Conservation (phyloP, 2,329 filamentous ascomycete genomes). For the Fusarium gaditjirri region DNA sequence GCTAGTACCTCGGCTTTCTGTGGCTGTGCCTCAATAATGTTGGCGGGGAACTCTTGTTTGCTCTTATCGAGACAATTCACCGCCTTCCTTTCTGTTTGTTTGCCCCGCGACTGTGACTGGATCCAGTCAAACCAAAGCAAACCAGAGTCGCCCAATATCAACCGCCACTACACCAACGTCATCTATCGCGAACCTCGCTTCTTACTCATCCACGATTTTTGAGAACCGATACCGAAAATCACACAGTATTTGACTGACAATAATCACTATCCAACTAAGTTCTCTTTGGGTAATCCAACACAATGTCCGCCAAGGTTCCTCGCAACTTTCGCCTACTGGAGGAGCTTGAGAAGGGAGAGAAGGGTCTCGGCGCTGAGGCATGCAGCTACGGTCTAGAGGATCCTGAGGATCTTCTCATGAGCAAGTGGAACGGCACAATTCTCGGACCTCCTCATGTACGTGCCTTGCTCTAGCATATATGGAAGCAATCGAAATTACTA, state of each 20-base stretch:
- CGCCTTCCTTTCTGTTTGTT: constrained; percentile 29
- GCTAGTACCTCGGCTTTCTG: constrained; percentile 17
- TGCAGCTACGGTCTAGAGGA: constrained; percentile 97
- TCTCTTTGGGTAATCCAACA: constrained; percentile 6
- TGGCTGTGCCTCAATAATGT: constrained; percentile 11
- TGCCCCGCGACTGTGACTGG: constrained; percentile 36
- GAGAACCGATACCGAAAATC: neutral
- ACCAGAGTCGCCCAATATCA: constrained; percentile 31
- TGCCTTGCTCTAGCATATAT: neutral
- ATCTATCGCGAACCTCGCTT: constrained; percentile 14
- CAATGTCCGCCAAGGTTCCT: constrained; percentile 72
- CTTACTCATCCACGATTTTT: constrained; percentile 7
- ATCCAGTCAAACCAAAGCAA: constrained; percentile 6
- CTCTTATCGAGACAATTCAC: constrained; percentile 16
- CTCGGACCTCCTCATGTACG: constrained; percentile 94
- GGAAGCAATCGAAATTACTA: neutral
- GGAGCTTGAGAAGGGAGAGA: constrained; percentile 99
- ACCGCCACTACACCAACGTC: constrained; percentile 36
- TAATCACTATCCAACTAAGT: neutral
- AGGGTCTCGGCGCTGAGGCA: constrained; percentile 93
- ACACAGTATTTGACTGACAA: neutral
- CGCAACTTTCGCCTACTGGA: constrained; percentile 96
- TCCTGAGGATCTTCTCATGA: constrained; percentile 94
- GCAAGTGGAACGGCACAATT: constrained; percentile 98
- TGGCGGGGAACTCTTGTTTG: constrained; percentile 25